Evolutionary conservation across 495 filamentous ascomycete genomes (phyloP), one percentile per base, ranked within the genome.

Genomic region (Penicillium manginii): DNA sequence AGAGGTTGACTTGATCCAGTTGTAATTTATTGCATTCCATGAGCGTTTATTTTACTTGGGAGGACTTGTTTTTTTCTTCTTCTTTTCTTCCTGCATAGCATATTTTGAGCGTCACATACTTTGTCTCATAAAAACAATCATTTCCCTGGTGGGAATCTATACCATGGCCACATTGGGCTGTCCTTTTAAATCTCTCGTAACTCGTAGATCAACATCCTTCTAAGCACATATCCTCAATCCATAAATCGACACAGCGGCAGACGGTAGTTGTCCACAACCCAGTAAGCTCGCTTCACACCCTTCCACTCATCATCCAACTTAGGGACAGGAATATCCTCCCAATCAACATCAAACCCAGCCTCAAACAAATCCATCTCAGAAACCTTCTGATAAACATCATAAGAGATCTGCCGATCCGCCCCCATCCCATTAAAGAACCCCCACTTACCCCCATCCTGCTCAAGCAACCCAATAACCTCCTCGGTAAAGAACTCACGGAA

Each of bases 361-460:
- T 97, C 93, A 54, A 89, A 86, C 39, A 96, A 70, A 77, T 98
- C 93, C 80, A 97, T 86, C 76, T 98, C 94, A 14, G 88, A 84
- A 8, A 98, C 91, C 72, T 92, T 93, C 42, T 86, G 87, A 71
- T 98, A 98, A 3, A 98, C 92, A 79, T 98, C 94, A 67, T 97
- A 97, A 70, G 91, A 93, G 51, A 97, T 87, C 66, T 89, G 84
- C 23, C 93, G 80, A 78, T 98, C 94, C 5, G 96, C 94, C 0
- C 94, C 94, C 58, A 98, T 84, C 0, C 94, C 94, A 70, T 98
- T 94, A 73, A 98, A 98, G 78, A 97, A 98, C 19, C 92, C 86
- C 77, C 96, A 98, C 17, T 77, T 83, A 0, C 93, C 91, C 15
- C 93, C 91, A 15, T 86, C 72, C 47, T 82, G 75, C 66, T 89